These are phyloP conservation scores for Sonneratia caseolaris DNA, from an alignment of 345 rosid species.

Conservation along the genomic window DNA sequence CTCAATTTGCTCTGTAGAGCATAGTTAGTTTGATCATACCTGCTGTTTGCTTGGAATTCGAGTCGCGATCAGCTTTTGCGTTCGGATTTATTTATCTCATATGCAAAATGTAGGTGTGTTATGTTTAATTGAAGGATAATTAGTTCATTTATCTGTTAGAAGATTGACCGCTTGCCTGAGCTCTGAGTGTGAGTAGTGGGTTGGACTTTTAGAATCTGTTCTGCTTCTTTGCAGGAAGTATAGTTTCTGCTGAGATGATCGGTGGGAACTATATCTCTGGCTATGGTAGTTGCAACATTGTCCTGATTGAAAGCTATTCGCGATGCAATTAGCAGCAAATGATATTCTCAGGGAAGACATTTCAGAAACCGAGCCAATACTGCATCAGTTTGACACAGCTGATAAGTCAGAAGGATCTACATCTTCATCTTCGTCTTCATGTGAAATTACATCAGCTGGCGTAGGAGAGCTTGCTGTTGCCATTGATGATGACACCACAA, in stretches of 20 bases:
- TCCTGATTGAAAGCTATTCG: slow-evolving; percentile 25
- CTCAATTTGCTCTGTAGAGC: neutral
- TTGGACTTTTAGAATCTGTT: neutral
- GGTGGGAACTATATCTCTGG: slow-evolving; percentile 12
- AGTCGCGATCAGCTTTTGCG: too few relatives aligned
- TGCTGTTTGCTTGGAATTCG: neutral
- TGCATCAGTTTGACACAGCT: slow-evolving; percentile 25
- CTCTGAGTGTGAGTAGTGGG: neutral
- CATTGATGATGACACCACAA: slow-evolving; percentile 29
- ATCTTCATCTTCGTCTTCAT: slow-evolving; percentile 25
- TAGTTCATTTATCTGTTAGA: neutral
- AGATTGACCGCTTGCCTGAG: neutral
- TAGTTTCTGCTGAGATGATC: slow-evolving; percentile 27
- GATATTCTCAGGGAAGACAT: slow-evolving; percentile 46
- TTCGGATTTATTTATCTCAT: neutral
- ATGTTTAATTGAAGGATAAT: neutral
- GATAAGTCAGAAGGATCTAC: slow-evolving; percentile 44
- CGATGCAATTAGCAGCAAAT: slow-evolving; percentile 78
- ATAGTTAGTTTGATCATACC: neutral
- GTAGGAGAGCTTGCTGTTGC: slow-evolving; percentile 34
- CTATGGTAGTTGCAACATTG: slow-evolving; percentile 15
- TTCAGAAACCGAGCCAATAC: slow-evolving; percentile 60
- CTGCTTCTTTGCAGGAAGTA: slow-evolving; percentile 16
- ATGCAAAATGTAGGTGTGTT: neutral
- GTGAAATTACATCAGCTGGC: slow-evolving; percentile 47